These are phyloP conservation scores for Articulospora tetracladia DNA, from an alignment of 495 filamentous ascomycete genomes.

Conservation along the genomic window DNA sequence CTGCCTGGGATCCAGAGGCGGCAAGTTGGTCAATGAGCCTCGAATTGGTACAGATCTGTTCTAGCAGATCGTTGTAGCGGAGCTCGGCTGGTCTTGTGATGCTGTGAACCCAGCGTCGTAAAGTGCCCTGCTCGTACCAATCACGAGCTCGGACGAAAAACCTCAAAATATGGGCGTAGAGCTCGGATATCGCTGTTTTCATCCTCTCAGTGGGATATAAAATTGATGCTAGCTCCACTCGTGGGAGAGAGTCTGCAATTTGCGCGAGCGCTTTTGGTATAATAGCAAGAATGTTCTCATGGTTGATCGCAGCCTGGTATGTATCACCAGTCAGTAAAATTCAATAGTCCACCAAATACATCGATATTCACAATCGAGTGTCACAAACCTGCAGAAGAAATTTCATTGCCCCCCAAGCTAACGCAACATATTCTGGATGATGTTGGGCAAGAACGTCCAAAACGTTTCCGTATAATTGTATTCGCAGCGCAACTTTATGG, in stretches of 20 bases:
- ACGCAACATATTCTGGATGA: slow-evolving; percentile 13
- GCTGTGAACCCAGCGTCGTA: not conserved
- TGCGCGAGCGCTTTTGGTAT: slow-evolving; percentile 9
- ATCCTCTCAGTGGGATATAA: slow-evolving; percentile 10
- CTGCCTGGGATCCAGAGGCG: not conserved
- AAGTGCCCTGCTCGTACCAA: slow-evolving; percentile 5
- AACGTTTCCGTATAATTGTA: slow-evolving; percentile 18
- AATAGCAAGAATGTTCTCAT: slow-evolving; percentile 3
- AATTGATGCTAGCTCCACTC: not conserved
- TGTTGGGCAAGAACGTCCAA: slow-evolving; percentile 18
- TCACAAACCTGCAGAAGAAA: slow-evolving; percentile 9
- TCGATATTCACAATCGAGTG: no score
- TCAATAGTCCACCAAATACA: not conserved
- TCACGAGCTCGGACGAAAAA: slow-evolving; percentile 8
- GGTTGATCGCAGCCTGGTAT: slow-evolving; percentile 7
- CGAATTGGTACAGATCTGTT: slow-evolving; percentile 4
- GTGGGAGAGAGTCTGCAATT: slow-evolving; percentile 2
- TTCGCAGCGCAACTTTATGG: slow-evolving; percentile 10
- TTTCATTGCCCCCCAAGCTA: slow-evolving; percentile 16
- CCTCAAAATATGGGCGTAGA: slow-evolving; percentile 11
- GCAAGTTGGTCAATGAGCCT: slow-evolving; percentile 2
- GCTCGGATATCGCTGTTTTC: slow-evolving; percentile 1
- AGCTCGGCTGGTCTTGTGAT: slow-evolving; percentile 6
- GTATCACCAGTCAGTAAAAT: not conserved
- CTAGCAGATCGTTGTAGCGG: slow-evolving; percentile 1